Percentiles rank a stretch among this genome's conserved stretches.
These are phyloP conservation scores for Pestalotiopsis sp. DNA, from an alignment of 2,329 filamentous ascomycete genomes.

Conservation along the genomic window DNA sequence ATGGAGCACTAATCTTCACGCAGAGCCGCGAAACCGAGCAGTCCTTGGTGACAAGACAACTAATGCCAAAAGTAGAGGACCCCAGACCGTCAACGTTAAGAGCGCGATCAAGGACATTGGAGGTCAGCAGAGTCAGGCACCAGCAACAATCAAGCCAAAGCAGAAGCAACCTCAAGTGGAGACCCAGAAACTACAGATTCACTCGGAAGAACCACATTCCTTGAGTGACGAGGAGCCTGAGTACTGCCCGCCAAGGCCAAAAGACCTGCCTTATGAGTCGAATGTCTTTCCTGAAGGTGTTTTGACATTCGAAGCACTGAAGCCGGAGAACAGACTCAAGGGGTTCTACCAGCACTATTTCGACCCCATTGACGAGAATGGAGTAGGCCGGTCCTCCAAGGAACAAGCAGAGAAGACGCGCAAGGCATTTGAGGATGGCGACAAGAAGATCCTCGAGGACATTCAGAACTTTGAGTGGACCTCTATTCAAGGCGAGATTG, in stretches of 20 bases:
- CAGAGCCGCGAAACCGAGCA: constrained; percentile 71
- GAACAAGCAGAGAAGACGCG: constrained; percentile 59
- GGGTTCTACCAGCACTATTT: constrained; percentile 65
- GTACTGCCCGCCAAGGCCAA: constrained; percentile 79
- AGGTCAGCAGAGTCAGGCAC: constrained; percentile 63
- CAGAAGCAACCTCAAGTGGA: constrained; percentile 56
- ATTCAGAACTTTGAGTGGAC: constrained; percentile 64
- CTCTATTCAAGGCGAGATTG: constrained; percentile 51
- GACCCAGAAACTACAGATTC: constrained; percentile 64
- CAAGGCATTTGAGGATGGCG: constrained; percentile 57
- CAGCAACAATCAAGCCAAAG: constrained; percentile 60
- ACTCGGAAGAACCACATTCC: constrained; percentile 52
- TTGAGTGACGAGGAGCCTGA: constrained; percentile 76
- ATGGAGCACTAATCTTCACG: not conserved
- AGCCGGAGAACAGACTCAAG: constrained; percentile 60
- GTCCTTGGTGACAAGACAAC: constrained; percentile 94
- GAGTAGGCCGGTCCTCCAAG: constrained; percentile 64
- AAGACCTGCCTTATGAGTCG: constrained; percentile 68
- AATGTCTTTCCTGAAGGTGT: constrained; percentile 65
- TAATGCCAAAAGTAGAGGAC: constrained; percentile 79
- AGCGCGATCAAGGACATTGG: constrained; percentile 60
- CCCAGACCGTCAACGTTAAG: constrained; percentile 69
- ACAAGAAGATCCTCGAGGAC: constrained; percentile 69
- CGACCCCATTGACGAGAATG: constrained; percentile 69
- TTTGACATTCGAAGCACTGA: constrained; percentile 60